Percentiles rank a stretch among this genome's conserved stretches.
phyloP scores from a whole-genome alignment of 1,284 basidiomycete genomes.

The Leccinum laetum region DNA sequence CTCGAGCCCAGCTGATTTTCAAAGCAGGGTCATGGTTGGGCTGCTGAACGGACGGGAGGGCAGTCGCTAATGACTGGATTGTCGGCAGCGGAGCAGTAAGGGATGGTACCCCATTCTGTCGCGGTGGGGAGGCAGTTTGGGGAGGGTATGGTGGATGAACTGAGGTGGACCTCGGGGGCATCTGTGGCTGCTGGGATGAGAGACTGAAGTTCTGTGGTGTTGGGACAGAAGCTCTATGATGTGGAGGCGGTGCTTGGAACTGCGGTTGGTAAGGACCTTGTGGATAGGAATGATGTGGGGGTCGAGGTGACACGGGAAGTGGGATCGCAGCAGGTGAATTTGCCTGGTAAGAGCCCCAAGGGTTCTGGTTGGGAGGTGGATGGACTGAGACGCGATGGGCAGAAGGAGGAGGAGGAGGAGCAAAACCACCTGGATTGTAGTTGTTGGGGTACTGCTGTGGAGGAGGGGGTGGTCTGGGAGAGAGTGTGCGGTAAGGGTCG shows the following conservation, averaged over 20 bases:
- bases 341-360: constrained; percentile 10
- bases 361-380: constrained; percentile 15
- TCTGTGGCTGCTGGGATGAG: constrained; percentile 19
- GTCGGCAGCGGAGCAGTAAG: constrained; percentile 68
- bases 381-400: constrained; percentile 19
- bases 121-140: constrained; percentile 29
- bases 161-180: constrained; percentile 20
- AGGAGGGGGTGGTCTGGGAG: constrained; percentile 26
- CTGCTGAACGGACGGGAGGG: constrained; percentile 47
- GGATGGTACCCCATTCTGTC: constrained; percentile 38
- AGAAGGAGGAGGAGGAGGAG: constrained; percentile 7
- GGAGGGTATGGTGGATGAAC: constrained; percentile 26
- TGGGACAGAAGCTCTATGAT: constrained; percentile 23
- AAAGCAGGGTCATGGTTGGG: constrained; percentile 54
- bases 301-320: constrained; percentile 25
- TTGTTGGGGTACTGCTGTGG: constrained; percentile 16
- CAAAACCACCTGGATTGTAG: constrained; percentile 15
- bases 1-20: constrained; percentile 75
- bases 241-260: constrained; percentile 21
- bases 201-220: constrained; percentile 13
- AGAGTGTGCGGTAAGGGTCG: constrained; percentile 20
- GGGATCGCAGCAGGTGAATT: constrained; percentile 16
- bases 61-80: constrained; percentile 51
- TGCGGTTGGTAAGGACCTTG: constrained; percentile 18
- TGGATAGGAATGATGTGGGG: constrained; percentile 18